A percentile compares a stretch with the other conserved stretches of the same genome.
Conservation (phyloP, 2,329 filamentous ascomycete species). For the Endocalyx cinctus region DNA sequence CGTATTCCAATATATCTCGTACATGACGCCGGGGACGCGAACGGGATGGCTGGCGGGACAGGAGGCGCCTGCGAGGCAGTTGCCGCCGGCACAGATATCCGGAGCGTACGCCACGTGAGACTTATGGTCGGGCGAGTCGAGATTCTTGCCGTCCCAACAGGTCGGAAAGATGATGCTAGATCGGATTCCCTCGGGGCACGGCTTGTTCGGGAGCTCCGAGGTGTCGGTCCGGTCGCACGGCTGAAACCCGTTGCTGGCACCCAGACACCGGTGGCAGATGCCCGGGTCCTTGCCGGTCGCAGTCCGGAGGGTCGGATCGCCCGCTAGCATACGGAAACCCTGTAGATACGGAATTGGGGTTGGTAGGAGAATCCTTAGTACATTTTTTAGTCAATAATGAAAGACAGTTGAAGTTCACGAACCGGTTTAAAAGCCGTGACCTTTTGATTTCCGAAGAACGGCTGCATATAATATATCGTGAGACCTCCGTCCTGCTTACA, state of each 20-base stretch:
- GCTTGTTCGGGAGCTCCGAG: neutral
- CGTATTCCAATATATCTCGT: slow-evolving; percentile 19
- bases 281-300: slow-evolving; percentile 23
- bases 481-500: too few relatives aligned
- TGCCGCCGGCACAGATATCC: slow-evolving; percentile 9
- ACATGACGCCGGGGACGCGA: slow-evolving; percentile 16
- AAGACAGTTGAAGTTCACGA: slow-evolving; percentile 3
- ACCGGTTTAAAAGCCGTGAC: slow-evolving; percentile 38
- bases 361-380: too few relatives aligned
- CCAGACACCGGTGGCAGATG: slow-evolving; percentile 1
- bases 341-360: too few relatives aligned
- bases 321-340: slow-evolving; percentile 41
- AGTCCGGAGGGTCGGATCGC: slow-evolving; percentile 31
- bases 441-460: slow-evolving; percentile 26
- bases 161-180: slow-evolving; percentile 13
- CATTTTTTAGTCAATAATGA: too few relatives aligned
- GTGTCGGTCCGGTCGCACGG: neutral
- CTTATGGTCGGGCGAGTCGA: slow-evolving; percentile 17
- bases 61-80: slow-evolving; percentile 10
- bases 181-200: neutral
- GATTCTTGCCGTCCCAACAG: slow-evolving; percentile 20
- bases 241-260: neutral
- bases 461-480: slow-evolving; percentile 37
- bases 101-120: slow-evolving; percentile 16
- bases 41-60: slow-evolving; percentile 18